Evolutionary conservation across 2,329 filamentous ascomycete species (phyloP).

Genomic region (Gliomastix tumulicola): DNA sequence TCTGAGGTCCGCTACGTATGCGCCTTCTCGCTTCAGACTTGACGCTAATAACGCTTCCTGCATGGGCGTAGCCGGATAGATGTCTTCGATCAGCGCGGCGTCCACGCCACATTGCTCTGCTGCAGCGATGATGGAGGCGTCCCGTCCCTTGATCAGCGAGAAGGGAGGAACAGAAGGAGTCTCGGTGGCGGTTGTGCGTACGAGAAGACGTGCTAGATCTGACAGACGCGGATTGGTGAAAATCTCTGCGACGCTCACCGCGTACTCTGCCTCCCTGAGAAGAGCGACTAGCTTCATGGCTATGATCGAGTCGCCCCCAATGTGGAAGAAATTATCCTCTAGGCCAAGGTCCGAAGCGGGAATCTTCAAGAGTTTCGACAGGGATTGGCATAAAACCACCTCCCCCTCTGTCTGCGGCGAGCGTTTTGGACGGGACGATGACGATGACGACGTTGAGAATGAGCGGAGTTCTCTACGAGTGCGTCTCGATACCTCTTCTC

Average conservation of each 20-base stretch:
- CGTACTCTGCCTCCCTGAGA: conserved; percentile 17
- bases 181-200: too few relatives aligned
- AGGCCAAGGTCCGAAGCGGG: too few relatives aligned
- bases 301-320: conserved; percentile 12
- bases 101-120: too few relatives aligned
- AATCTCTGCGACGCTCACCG: conserved; percentile 33
- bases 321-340: conserved; percentile 7
- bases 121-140: too few relatives aligned
- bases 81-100: conserved; percentile 13
- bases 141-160: too few relatives aligned
- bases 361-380: too few relatives aligned
- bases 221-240: conserved; percentile 22
- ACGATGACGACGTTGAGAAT: too few relatives aligned
- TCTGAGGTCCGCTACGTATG: neutral
- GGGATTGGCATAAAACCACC: too few relatives aligned
- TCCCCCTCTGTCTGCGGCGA: too few relatives aligned
- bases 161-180: too few relatives aligned
- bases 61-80: conserved; percentile 17
- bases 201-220: neutral
- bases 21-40: conserved; percentile 7
- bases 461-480: neutral
- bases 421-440: too few relatives aligned
- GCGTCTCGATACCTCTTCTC: neutral
- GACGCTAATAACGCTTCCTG: conserved; percentile 20
- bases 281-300: conserved; percentile 9